These are phyloP conservation scores for Dipodascus albidus DNA, from an alignment of 805 yeast genomes.

Conservation along the genomic window DNA sequence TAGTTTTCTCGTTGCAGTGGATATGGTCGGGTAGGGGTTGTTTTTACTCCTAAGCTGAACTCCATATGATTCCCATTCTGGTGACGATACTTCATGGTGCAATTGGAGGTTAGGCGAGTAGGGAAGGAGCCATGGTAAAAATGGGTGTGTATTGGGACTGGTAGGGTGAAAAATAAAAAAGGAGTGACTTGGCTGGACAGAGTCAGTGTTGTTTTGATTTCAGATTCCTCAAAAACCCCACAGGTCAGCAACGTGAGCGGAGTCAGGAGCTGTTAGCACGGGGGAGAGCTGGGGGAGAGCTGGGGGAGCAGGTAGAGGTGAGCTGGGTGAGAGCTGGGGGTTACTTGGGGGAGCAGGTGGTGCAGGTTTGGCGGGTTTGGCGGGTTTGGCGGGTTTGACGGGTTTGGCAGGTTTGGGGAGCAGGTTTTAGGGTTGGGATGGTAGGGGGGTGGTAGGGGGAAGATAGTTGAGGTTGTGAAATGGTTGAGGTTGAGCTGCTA, in stretches of 20 bases:
- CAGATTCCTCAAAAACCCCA: background rate
- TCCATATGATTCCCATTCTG: background rate
- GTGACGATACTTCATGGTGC: constrained; percentile 1
- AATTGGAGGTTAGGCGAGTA: background rate
- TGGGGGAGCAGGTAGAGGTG: too few relatives aligned
- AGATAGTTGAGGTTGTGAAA: too few relatives aligned
- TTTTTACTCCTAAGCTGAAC: background rate
- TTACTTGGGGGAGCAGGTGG: too few relatives aligned
- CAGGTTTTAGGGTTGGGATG: too few relatives aligned
- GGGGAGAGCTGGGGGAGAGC: background rate
- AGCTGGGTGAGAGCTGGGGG: too few relatives aligned
- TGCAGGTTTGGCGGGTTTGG: too few relatives aligned
- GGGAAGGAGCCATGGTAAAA: background rate
- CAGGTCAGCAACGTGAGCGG: too few relatives aligned
- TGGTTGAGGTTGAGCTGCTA: too few relatives aligned
- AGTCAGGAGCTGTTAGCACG: background rate
- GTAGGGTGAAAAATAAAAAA: background rate
- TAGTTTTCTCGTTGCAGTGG: background rate
- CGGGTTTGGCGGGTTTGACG: too few relatives aligned
- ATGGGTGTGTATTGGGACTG: background rate
- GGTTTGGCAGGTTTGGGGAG: too few relatives aligned
- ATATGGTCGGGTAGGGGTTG: background rate
- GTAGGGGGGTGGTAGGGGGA: too few relatives aligned
- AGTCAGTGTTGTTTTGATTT: background rate
- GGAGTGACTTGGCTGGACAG: background rate